Conservation (phyloP, 2,329 filamentous ascomycete genomes). For the Thyridium curvatum region DNA sequence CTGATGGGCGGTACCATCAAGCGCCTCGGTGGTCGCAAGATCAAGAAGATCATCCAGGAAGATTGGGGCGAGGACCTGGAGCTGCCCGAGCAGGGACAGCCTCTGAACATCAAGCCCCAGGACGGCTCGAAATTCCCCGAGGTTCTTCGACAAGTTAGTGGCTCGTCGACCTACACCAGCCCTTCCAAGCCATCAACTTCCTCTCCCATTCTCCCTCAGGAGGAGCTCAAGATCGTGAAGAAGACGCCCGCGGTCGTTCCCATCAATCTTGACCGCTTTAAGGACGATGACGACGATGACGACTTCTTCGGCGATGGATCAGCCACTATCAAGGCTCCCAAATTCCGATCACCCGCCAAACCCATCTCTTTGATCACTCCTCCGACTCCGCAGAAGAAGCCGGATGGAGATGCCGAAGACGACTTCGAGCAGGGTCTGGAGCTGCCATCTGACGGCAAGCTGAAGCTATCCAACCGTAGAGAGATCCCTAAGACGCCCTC, state of each 20-base stretch:
- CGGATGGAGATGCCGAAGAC: conserved; percentile 39
- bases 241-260: conserved; percentile 32
- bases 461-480: conserved; percentile 56
- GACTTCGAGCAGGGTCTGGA: conserved; percentile 70
- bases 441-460: conserved; percentile 58
- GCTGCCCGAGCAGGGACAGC: conserved; percentile 52
- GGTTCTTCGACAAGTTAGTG: conserved; percentile 60
- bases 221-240: conserved; percentile 22
- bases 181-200: conserved; percentile 30
- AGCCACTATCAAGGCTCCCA: conserved; percentile 63
- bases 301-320: conserved; percentile 58
- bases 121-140: conserved; percentile 60
- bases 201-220: conserved; percentile 11
- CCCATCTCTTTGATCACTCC: conserved; percentile 48
- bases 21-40: conserved; percentile 69
- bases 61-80: conserved; percentile 80
- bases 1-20: conserved; percentile 91
- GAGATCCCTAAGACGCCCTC: conserved; percentile 59
- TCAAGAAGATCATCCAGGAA: conserved; percentile 67
- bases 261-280: conserved; percentile 57
- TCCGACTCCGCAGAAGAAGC: conserved; percentile 45
- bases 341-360: conserved; percentile 45
- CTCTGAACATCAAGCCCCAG: conserved; percentile 58
- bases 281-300: conserved; percentile 54
- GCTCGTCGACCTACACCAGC: conserved; percentile 45